Percentiles rank a stretch among this genome's conserved stretches.
Conservation (phyloP, 306 rosid species). For the Albizia julibrissin region DNA sequence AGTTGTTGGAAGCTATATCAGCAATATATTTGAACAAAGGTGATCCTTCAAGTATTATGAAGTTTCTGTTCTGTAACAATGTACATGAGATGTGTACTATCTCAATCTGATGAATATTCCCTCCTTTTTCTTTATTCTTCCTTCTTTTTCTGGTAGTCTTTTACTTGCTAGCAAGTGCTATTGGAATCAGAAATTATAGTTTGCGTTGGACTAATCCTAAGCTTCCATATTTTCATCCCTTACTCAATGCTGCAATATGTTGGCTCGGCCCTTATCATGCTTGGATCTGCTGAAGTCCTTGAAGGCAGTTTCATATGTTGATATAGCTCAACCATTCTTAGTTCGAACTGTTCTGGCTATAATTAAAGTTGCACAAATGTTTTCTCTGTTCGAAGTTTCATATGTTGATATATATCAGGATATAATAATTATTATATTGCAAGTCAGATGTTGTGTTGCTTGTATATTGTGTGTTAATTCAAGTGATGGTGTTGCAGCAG, state of each 20-base stretch:
- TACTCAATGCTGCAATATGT: conserved; percentile 74
- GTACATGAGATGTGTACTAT: neutral
- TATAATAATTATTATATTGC: no score
- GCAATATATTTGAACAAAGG: conserved; percentile 97
- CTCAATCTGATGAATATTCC: neutral
- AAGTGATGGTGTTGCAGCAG: no score
- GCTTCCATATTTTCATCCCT: conserved; percentile 65
- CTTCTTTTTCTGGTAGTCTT: conserved; percentile 26
- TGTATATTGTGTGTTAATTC: no score
- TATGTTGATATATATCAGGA: no score
- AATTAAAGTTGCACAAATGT: no score
- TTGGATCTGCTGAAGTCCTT: conserved; percentile 82
- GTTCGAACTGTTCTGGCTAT: no score
- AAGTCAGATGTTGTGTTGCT: no score
- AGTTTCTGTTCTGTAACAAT: neutral
- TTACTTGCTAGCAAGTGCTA: conserved; percentile 65
- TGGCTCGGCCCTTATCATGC: conserved; percentile 79
- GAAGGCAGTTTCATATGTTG: conserved; percentile 56
- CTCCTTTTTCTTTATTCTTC: neutral
- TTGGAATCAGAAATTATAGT: conserved; percentile 79
- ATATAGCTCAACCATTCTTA: no score
- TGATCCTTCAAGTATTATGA: conserved; percentile 26
- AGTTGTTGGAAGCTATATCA: conserved; percentile 77
- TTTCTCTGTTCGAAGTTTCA: no score
- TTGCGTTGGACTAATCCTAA: conserved; percentile 69